phyloP scores from a whole-genome alignment of 768 basidiomycete species.

The Lactarius psammicola region DNA sequence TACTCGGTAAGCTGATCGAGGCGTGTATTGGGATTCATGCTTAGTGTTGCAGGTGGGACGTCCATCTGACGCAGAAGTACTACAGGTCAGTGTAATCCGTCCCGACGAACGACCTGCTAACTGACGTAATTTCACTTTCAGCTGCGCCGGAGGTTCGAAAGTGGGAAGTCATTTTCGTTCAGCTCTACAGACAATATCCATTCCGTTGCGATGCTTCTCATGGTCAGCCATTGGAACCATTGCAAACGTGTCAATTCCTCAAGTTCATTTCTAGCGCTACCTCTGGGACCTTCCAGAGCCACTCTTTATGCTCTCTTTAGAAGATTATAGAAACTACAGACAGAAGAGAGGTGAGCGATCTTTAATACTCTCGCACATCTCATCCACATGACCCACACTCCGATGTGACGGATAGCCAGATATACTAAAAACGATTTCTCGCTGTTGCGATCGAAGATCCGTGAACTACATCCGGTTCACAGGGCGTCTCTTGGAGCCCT shows the following conservation, averaged over 20 bases:
- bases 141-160: background rate
- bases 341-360: background rate
- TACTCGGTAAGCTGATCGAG: background rate
- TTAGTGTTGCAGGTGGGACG: background rate
- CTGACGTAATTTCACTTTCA: background rate
- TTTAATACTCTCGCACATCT: background rate
- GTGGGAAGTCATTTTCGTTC: background rate
- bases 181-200: background rate
- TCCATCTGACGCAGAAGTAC: background rate
- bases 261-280: background rate
- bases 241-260: background rate
- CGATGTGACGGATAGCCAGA: background rate
- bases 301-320: background rate
- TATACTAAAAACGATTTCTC: background rate
- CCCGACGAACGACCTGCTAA: background rate
- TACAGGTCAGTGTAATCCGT: background rate
- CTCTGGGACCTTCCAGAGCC: background rate
- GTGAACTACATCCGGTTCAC: background rate
- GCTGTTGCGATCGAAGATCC: background rate
- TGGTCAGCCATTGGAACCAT: background rate
- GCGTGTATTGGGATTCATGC: background rate
- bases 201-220: background rate
- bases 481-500: background rate
- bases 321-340: background rate
- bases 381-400: background rate